Conservation (phyloP, 1,284 basidiomycete species). For the Fistulinella staudtii region DNA sequence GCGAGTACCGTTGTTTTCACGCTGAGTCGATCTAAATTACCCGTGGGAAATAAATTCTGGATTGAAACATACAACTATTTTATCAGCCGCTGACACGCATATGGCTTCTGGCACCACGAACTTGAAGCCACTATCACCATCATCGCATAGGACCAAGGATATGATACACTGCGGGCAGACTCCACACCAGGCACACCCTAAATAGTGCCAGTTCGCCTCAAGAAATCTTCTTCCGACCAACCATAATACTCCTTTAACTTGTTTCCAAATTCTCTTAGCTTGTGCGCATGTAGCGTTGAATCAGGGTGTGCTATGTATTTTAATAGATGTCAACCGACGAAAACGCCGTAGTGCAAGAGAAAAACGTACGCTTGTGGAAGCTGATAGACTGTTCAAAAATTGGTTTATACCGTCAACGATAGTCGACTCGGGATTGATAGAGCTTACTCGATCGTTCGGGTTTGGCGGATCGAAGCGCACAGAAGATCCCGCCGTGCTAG, state of each 20-base stretch:
- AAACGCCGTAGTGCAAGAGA: constrained; percentile 1
- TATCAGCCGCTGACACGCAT: too few relatives aligned
- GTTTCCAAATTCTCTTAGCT: constrained; percentile 53
- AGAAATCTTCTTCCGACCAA: constrained; percentile 64
- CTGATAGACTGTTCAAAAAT: constrained; percentile 56
- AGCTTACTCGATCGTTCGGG: constrained; percentile 49
- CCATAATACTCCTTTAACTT: constrained; percentile 61
- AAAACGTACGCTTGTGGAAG: constrained; percentile 69
- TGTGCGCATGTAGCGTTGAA: constrained; percentile 51
- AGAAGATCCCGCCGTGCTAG: constrained; percentile 74
- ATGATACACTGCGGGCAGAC: too few relatives aligned
- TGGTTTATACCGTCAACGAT: constrained; percentile 6
- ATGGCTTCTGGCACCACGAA: too few relatives aligned
- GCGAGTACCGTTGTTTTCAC: constrained; percentile 3
- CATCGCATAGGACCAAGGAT: too few relatives aligned
- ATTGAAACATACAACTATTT: too few relatives aligned
- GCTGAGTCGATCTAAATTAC: not conserved
- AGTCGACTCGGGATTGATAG: constrained; percentile 1
- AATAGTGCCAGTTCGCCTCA: constrained; percentile 17
- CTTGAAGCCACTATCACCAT: too few relatives aligned
- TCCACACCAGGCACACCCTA: too few relatives aligned
- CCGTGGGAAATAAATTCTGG: constrained; percentile 21
- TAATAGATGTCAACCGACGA: constrained; percentile 1
- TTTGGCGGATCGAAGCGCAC: constrained; percentile 75
- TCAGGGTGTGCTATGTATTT: constrained; percentile 62